Evolutionary conservation across 73 alveolate genomes (phyloP), one percentile per base, ranked within the genome.

Genomic region (Tetrahymena malaccensis): DNA sequence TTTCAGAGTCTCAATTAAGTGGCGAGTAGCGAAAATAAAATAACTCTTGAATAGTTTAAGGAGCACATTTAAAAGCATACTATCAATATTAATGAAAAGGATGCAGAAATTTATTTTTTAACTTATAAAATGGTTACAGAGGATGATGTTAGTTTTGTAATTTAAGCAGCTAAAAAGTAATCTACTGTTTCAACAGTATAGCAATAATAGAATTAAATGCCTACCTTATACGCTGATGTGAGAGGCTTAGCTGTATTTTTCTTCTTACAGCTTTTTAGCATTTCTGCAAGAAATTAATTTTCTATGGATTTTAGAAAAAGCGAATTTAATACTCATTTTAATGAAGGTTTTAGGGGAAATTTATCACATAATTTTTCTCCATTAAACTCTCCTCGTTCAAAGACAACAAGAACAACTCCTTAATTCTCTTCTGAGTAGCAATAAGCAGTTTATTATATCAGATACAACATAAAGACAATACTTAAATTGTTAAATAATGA

Each of bases 381-480:
- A 17, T 38, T 85, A 17, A 95, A 95, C 34, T 95, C 97, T 0
- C 97, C 97, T 33, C 70, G 97, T 56, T 94, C 95, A 19, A 95
- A 95, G 55, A 95, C 97, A 13, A 95, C 94, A 94, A 95, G 97
- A 34, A 40, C 37, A 31, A 55, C 93, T 33, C 33, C 93, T 34
- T 27, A 95, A 50, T 95, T 70, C 31, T 70, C 89, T 70, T 70
- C 89, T 22, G 89, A 70, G 25, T 70, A 70, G 56, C 44, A 95
- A 13, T 85, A 85, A 89, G 55, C 94, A 43, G 89, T 89, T 16
- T 89, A 85, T 25, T 95, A 50, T 95, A 94, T 95, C 22, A 43
- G 94, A 85, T 43, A 33, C 33, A 89, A 44, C 43, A 19, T 95
- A 10, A 95, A 95, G 31, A 93, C 93, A 43, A 55, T 89, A 40